These are phyloP conservation scores for Chrysoporthe austroafricana DNA, from an alignment of 2,329 filamentous ascomycete genomes.

Conservation along the genomic window DNA sequence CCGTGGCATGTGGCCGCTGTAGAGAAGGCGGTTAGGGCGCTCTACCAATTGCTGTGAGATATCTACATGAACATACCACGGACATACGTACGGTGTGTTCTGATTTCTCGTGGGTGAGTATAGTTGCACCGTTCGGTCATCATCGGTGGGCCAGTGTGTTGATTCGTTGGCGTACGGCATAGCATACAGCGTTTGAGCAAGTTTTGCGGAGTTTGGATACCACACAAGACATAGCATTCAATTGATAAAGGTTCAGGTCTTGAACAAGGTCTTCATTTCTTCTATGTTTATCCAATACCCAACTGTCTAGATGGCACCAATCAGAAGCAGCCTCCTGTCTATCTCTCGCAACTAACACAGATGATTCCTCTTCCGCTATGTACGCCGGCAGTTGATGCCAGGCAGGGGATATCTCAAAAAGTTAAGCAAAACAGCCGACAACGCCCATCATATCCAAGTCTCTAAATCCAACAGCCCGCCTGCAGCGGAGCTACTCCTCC, in stretches of 20 bases:
- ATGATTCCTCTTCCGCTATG: background rate
- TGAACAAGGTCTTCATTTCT: background rate
- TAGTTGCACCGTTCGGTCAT: background rate
- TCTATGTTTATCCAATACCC: background rate
- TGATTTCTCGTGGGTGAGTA: background rate
- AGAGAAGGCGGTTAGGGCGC: conserved; percentile 67
- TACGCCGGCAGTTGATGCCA: conserved; percentile 1
- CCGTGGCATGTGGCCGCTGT: conserved; percentile 80
- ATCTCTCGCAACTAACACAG: background rate
- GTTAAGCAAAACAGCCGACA: background rate
- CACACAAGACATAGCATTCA: conserved; percentile 18
- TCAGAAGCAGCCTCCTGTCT: background rate
- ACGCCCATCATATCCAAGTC: background rate
- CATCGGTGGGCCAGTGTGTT: background rate
- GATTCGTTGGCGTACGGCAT: conserved; percentile 15
- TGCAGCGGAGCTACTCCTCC: conserved; percentile 35
- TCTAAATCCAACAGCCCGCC: background rate
- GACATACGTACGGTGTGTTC: background rate
- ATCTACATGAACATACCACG: background rate
- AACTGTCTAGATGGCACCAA: background rate
- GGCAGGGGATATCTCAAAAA: conserved; percentile 5
- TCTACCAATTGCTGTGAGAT: conserved; percentile 66
- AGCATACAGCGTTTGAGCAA: conserved; percentile 9
- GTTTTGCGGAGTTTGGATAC: background rate
- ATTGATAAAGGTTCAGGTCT: conserved; percentile 14